Base-by-base conservation (phyloP, 148 eudicot species). In the Gaultheria prostrata region DNA sequence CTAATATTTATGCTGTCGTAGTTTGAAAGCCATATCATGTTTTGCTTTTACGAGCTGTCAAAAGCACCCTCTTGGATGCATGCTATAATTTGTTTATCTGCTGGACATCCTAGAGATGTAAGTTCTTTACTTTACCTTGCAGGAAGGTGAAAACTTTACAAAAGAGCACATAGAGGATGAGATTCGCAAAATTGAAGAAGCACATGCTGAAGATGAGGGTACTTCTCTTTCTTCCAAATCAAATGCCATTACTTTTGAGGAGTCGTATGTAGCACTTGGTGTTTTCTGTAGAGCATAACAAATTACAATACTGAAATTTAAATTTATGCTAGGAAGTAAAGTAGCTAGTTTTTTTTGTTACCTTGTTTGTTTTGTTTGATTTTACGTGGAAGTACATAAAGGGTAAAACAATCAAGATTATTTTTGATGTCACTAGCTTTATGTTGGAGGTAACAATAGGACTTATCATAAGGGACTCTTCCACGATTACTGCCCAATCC, bases 141-240 rank as follows among this genome's bases (percentile, higher is more conserved):
- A 97, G 99, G 98, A 93, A 33, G 94, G 89, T 46, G 98, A 96
- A 72, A 90, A 86, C 85, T 78, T 93, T 90, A 92, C 98, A 26
- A 93, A 91, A 85, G 98, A 97, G 91, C 99, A 97, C 84, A 91
- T 97, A 88, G 96, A 93, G 85, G 92, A 97, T 73, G 98, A 97
- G 39, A 97, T 97, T 84, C 91, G 87, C 79, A 92, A 91, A 89
- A 85, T 97, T 72, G 95, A 97, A 88, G 98, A 88, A 70, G 95
- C 90, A 67, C 99, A 95, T 89, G 98, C 95, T 57, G 98, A 95
- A 89, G 99, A 97, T 88, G 96, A 97, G 83, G 99, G 99, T 97
- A 92, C 48, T 17, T 87, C 2, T 69, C 32, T 63, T 84, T 69
- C 5, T 76, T 83, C n/a, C 51, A 56, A 69, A 49, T 51, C 78